Conservation (phyloP, 2,329 filamentous ascomycete genomes). For the Fulvia fulva region DNA sequence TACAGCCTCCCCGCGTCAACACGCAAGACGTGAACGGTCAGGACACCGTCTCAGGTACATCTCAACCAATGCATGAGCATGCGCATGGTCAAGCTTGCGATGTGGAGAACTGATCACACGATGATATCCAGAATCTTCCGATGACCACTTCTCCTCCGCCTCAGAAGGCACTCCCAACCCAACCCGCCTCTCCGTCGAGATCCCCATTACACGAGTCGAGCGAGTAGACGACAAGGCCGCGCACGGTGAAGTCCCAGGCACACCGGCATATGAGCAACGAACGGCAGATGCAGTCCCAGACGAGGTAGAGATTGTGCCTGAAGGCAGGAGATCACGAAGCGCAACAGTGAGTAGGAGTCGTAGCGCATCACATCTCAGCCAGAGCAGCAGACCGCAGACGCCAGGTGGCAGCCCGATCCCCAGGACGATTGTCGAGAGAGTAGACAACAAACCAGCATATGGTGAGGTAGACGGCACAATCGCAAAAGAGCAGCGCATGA, state of each 20-base stretch:
- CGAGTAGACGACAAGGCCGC: slow-evolving; percentile 56
- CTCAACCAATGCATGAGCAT: background rate
- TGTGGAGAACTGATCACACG: slow-evolving; percentile 8
- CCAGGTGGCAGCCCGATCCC: slow-evolving; percentile 54
- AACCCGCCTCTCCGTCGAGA: slow-evolving; percentile 39
- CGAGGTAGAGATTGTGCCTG: slow-evolving; percentile 56
- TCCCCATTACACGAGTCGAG: slow-evolving; percentile 61
- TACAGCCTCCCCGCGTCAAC: slow-evolving; percentile 29
- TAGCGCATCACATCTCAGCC: slow-evolving; percentile 35
- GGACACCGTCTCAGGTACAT: slow-evolving; percentile 18
- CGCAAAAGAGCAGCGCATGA: slow-evolving; percentile 53
- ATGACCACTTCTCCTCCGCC: slow-evolving; percentile 64
- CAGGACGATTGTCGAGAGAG: slow-evolving; percentile 58
- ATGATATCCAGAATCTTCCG: slow-evolving; percentile 24
- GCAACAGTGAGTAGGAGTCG: slow-evolving; percentile 34
- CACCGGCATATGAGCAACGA: slow-evolving; percentile 56
- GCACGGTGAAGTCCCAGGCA: slow-evolving; percentile 61
- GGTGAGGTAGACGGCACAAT: slow-evolving; percentile 60
- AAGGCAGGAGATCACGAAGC: slow-evolving; percentile 40
- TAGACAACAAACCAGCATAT: slow-evolving; percentile 55
- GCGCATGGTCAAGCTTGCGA: slow-evolving; percentile 18
- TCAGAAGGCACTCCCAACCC: slow-evolving; percentile 49
- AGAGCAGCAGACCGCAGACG: slow-evolving; percentile 44
- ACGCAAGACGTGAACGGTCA: slow-evolving; percentile 26
- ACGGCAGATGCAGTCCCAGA: slow-evolving; percentile 59